These are phyloP conservation scores for Jamesozyma jinghongensis DNA, from an alignment of 805 yeast species.

Conservation along the genomic window DNA sequence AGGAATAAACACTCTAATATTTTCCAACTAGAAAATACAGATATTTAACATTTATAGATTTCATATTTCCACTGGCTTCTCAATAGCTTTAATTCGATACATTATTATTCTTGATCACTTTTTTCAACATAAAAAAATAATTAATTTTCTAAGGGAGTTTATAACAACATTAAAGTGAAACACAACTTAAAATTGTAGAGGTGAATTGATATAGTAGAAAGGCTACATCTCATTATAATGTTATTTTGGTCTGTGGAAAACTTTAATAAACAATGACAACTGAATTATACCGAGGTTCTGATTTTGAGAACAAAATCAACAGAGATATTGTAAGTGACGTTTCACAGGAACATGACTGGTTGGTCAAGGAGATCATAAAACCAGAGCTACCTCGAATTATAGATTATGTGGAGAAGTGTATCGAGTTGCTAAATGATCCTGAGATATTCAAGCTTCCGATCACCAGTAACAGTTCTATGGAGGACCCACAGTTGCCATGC, in stretches of 20 bases:
- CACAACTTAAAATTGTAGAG: too few species aligned
- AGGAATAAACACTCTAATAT: too few species aligned
- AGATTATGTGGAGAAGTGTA: slow-evolving; percentile 37
- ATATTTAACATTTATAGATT: too few species aligned
- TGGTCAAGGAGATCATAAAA: slow-evolving; percentile 37
- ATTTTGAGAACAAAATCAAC: slow-evolving; percentile 14
- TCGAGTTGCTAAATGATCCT: slow-evolving; percentile 32
- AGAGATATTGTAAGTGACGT: slow-evolving; percentile 5
- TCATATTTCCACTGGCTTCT: too few species aligned
- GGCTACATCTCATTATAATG: too few species aligned
- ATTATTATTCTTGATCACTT: too few species aligned
- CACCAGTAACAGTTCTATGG: slow-evolving; percentile 10
- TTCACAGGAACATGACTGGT: slow-evolving; percentile 35
- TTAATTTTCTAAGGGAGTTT: not conserved
- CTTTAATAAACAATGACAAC: slow-evolving; percentile 24
- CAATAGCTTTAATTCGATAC: too few species aligned
- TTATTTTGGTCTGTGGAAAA: too few species aligned
- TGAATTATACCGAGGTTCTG: slow-evolving; percentile 27
- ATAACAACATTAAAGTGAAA: not conserved
- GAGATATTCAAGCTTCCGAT: slow-evolving; percentile 48
- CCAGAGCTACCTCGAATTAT: slow-evolving; percentile 41
- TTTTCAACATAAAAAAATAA: too few species aligned
- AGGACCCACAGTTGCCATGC: not conserved
- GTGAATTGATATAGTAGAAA: too few species aligned
- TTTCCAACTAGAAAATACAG: too few species aligned